Conservation (phyloP, 345 rosid genomes). For the Excoecaria cochinchinensis region DNA sequence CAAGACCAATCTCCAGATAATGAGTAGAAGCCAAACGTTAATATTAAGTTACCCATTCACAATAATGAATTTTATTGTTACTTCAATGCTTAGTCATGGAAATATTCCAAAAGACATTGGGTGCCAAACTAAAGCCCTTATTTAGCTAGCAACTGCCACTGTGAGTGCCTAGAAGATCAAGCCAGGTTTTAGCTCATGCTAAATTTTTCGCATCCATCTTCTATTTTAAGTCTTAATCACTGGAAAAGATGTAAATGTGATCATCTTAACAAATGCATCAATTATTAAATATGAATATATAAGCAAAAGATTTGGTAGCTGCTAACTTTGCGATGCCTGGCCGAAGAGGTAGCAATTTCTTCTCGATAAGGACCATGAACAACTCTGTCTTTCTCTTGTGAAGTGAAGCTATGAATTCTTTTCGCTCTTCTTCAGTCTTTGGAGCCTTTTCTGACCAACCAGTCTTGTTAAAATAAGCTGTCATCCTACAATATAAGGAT, state of each 20-base stretch:
- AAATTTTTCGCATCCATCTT: background rate
- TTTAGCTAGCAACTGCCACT: too few relatives aligned
- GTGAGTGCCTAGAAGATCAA: background rate
- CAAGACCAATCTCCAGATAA: too few relatives aligned
- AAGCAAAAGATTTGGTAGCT: constrained; percentile 18
- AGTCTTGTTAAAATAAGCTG: constrained; percentile 83
- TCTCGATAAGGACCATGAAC: constrained; percentile 90
- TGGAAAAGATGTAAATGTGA: background rate
- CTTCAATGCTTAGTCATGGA: too few relatives aligned
- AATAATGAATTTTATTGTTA: too few relatives aligned
- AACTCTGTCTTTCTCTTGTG: constrained; percentile 85
- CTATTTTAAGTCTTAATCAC: background rate
- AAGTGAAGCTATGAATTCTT: constrained; percentile 80
- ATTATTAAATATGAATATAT: constrained; percentile 3
- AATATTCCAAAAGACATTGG: too few relatives aligned
- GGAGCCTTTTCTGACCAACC: constrained; percentile 96
- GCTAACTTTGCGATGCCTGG: constrained; percentile 88
- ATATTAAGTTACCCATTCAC: too few relatives aligned
- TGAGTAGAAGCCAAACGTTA: too few relatives aligned
- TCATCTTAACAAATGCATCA: background rate
- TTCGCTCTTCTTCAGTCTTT: constrained; percentile 78
- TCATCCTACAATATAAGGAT: constrained; percentile 58
- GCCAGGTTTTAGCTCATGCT: background rate
- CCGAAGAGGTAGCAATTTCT: constrained; percentile 81
- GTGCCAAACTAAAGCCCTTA: too few relatives aligned